These are phyloP conservation scores for Populus euphratica DNA, from an alignment of 345 rosid species.

Conservation along the genomic window DNA sequence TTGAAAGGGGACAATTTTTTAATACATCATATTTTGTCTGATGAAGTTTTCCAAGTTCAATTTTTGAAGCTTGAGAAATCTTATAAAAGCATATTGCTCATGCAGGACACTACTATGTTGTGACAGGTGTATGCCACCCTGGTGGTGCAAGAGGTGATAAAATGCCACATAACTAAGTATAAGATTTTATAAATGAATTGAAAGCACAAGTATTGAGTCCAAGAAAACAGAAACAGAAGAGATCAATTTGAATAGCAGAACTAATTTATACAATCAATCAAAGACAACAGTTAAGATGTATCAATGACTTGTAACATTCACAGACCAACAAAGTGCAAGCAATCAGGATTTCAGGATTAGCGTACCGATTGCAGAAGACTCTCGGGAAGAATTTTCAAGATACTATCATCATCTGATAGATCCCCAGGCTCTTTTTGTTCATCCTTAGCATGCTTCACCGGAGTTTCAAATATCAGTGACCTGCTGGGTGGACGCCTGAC, in stretches of 20 bases:
- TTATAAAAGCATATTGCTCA: too few relatives aligned
- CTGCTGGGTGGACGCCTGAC: constrained; percentile 58
- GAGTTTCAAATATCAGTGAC: constrained; percentile 61
- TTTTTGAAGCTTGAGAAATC: too few relatives aligned
- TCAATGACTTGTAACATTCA: background rate
- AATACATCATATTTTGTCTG: background rate
- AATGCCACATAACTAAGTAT: background rate
- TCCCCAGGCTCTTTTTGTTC: constrained; percentile 22
- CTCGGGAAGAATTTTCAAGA: constrained; percentile 48
- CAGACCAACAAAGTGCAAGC: background rate
- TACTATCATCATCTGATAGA: constrained; percentile 39
- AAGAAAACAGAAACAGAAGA: background rate
- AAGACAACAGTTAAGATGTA: background rate
- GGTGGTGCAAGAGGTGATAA: too few relatives aligned
- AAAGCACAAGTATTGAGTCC: background rate
- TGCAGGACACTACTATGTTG: too few relatives aligned
- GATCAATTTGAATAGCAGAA: background rate
- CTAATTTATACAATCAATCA: background rate
- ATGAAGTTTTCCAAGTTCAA: background rate
- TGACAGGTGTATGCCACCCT: too few relatives aligned
- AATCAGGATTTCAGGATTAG: background rate
- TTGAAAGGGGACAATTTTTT: background rate
- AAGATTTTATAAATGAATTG: background rate
- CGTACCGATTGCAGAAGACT: constrained; percentile 63
- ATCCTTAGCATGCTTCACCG: constrained; percentile 30